phyloP scores from a whole-genome alignment of 306 rosid species.

The Fragaria ananassa region DNA sequence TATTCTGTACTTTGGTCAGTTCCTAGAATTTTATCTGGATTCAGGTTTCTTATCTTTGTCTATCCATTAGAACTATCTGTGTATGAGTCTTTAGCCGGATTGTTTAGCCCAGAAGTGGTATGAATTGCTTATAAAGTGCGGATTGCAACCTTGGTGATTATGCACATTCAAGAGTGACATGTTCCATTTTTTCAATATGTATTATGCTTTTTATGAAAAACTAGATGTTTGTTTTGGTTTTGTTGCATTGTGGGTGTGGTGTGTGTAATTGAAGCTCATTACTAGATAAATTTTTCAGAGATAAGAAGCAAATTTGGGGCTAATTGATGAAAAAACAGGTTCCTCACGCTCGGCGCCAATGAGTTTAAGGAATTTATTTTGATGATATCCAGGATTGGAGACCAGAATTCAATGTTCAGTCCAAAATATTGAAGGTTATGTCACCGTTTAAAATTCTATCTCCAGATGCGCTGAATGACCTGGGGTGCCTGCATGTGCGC shows the following conservation, averaged over 20 bases:
- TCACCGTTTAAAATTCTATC: neutral
- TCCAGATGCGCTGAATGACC: neutral
- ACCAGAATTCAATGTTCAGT: neutral
- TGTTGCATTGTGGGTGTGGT: neutral
- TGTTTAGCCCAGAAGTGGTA: neutral
- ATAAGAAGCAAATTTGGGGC: neutral
- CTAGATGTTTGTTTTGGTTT: neutral
- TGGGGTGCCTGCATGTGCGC: too few species aligned
- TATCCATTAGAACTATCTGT: neutral
- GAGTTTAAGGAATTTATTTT: neutral
- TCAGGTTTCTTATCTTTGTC: neutral
- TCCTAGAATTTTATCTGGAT: neutral
- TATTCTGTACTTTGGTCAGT: neutral
- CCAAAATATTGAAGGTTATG: neutral
- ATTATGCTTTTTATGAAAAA: neutral
- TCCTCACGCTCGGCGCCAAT: too few species aligned
- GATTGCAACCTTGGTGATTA: neutral
- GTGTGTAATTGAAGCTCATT: neutral
- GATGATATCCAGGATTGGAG: neutral
- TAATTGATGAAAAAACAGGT: neutral
- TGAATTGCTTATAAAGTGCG: neutral
- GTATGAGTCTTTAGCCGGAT: neutral
- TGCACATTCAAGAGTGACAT: neutral
- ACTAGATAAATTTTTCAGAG: neutral
- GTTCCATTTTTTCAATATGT: neutral